Base-by-base conservation (phyloP, 306 rosid species). In the Trifolium repens region DNA sequence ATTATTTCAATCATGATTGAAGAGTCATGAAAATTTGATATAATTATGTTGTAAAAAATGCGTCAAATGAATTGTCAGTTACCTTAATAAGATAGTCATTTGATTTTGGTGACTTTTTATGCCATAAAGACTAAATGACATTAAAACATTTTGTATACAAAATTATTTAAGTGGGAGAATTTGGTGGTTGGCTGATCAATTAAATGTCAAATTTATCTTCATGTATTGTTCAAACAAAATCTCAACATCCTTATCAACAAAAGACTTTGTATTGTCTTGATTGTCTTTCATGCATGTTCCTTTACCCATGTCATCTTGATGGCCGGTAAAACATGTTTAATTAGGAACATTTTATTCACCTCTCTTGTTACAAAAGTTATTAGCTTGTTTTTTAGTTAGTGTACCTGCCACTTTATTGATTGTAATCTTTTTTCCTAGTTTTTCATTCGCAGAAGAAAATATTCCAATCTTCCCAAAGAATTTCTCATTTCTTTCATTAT, bases 1-100 rank as follows among this genome's bases (percentile, higher is more conserved):
- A n/a, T 63, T 34, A 63, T 35, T 63, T 63, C 47, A 63, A 63
- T 4, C 68, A 34, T 34, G 46, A 35, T 63, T 15, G 68, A 15
- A 35, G 27, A 63, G 27, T 35, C 26, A 5, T 7, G 15, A 35
- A 34, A 15, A 34, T 63, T 35, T 35, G 37, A 15, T 63, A 4
- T 0, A 27, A 63, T 63, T 34, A 24, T 63, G 2, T n/a, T 35
- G 68, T 47, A 1, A 7, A 47, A 14, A 14, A 47, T 47, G 14
- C 37, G n/a, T 30, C 4, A n/a, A 63, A 63, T 63, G 27, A 16
- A 6, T 54, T 54, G 9, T 8, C 13, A 2, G 2, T 26, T 7
- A 11, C 60, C 27, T 54, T 54, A 17, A 54, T 17, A 54, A 54
- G 60, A 42, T 54, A 26, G 0, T 63, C 9, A 8, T n/a, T 3